Evolutionary conservation across 805 yeast genomes (phyloP), one percentile per base, ranked within the genome.

Genomic region (Ogataea henricii): DNA sequence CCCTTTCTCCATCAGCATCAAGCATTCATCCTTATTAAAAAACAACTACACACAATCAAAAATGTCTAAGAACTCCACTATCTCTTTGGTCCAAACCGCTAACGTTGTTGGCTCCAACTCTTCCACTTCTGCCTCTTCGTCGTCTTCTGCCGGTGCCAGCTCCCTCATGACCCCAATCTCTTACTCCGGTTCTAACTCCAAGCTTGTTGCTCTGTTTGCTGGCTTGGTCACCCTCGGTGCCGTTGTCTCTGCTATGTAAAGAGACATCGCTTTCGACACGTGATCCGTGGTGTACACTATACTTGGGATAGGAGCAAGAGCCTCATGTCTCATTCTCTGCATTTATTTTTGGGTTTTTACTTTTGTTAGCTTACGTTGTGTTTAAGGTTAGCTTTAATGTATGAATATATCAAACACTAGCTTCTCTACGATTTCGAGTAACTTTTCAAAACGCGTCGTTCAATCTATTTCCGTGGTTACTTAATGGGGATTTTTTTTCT

Each of bases 401-500:
- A 30, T 30, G 36, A 21, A 30, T 21, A 30, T 18, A 18, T 29
- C 34, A 40, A 27, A 32, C 6, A 32, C 35, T 32, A 32, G 35
- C 35, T 32, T 23, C 13, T 13, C 33, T n/a, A n/a, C n/a, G 32
- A 27, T 12, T 27, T n/a, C n/a, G n/a, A n/a, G 10, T n/a, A 27
- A 27, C 14, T 12, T 27, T 6, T 10, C 6, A n/a, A 12, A 27
- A 27, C 10, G 10, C 27, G 27, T 25, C 27, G 27, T 27, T 27
- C 30, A 14, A 13, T 27, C 30, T 9, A 18, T 34, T 17, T 3
- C 8, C 14, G 10, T 17, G 6, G 10, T 16, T n/a, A 17, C 8
- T 36, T 43, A 64, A 30, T 48, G 39, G 4, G 81, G 81, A 51
- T 79, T 77, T 45, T 69, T 71, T 47, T 66, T 67, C 43, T 78